Evolutionary conservation across 371 early-diverging fungal genomes (phyloP).

Genomic region (Circinella umbellata): DNA sequence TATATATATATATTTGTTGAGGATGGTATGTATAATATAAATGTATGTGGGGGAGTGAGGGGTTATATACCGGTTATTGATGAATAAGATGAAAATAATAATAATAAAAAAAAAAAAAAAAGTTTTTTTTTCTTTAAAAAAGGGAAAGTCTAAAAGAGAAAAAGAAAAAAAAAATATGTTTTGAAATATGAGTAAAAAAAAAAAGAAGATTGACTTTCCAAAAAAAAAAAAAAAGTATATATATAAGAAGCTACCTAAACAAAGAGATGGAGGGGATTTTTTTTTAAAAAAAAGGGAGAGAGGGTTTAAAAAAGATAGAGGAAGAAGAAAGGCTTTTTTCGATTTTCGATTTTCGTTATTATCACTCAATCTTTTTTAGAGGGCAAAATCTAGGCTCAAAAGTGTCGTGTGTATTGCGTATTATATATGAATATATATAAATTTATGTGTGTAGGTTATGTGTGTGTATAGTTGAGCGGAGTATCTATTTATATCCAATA

Average conservation of each 20-base stretch:
- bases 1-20: background rate
- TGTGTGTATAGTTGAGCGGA: too few relatives aligned
- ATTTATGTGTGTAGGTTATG: too few relatives aligned
- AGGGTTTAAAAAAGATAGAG: background rate
- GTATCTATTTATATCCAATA: too few relatives aligned
- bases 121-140: background rate
- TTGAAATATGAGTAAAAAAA: background rate
- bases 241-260: background rate
- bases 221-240: background rate
- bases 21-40: too few relatives aligned
- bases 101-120: background rate
- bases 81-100: too few relatives aligned
- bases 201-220: background rate
- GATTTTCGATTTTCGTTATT: too few relatives aligned
- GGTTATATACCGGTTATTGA: background rate
- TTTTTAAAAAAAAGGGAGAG: background rate
- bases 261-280: background rate
- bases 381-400: too few relatives aligned
- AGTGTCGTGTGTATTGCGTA: too few relatives aligned
- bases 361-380: too few relatives aligned
- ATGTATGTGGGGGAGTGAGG: background rate
- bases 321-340: background rate
- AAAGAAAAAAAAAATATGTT: background rate
- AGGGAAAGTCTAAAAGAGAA: background rate
- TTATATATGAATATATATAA: too few relatives aligned